These are phyloP conservation scores for Arxiozyma bovina DNA, from an alignment of 1,139 yeast genomes.

Conservation along the genomic window DNA sequence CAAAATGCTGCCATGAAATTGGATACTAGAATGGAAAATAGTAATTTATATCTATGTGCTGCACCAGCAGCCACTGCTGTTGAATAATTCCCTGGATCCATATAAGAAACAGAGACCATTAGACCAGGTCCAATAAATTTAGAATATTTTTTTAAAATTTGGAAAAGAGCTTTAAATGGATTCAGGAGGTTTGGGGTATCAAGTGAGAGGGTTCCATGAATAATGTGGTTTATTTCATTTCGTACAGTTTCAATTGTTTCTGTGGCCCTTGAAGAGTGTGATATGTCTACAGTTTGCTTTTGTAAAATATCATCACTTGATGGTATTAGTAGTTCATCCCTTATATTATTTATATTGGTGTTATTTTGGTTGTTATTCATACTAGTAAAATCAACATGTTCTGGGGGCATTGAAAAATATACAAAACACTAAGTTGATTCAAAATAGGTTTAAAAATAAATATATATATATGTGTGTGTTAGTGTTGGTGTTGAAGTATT, in stretches of 20 bases:
- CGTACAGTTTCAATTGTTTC: not conserved
- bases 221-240: not conserved
- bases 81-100: conserved; percentile 78
- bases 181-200: not conserved
- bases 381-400: not conserved
- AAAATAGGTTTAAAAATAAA: too few relatives aligned
- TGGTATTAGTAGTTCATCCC: not conserved
- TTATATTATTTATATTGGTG: too few relatives aligned
- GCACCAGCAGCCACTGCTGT: conserved; percentile 78
- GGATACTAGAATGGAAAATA: conserved; percentile 55
- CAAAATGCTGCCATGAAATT: conserved; percentile 64
- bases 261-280: not conserved
- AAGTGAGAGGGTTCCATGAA: not conserved
- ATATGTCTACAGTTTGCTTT: not conserved
- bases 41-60: conserved; percentile 53
- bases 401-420: not conserved
- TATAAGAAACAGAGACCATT: conserved; percentile 67
- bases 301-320: not conserved
- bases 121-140: conserved; percentile 73
- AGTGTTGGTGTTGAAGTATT: too few relatives aligned
- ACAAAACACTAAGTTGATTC: not conserved
- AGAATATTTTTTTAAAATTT: conserved; percentile 37
- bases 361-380: not conserved
- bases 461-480: too few relatives aligned
- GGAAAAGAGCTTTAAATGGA: not conserved